A percentile compares a stretch with the other conserved stretches of the same genome.
Evolutionary conservation across 2,329 filamentous ascomycete genomes (phyloP).

Genomic region (Microthyrium microscopicum): DNA sequence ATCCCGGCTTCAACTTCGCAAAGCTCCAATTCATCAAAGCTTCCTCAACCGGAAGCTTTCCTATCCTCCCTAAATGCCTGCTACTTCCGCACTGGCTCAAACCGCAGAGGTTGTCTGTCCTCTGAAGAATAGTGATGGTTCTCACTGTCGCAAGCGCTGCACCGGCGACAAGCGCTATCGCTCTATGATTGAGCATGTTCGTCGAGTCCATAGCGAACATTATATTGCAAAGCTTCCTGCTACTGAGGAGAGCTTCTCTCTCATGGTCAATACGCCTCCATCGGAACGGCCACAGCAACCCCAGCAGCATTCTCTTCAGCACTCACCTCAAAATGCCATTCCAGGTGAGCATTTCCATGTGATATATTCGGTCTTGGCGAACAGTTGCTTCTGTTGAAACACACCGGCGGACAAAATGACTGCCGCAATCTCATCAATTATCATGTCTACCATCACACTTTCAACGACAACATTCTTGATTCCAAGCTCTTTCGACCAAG

Average conservation of each 20-base stretch:
- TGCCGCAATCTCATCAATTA: no score
- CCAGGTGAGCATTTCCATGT: slow-evolving; percentile 4
- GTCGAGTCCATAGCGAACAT: slow-evolving; percentile 87
- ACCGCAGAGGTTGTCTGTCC: slow-evolving; percentile 98
- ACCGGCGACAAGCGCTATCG: slow-evolving; percentile 92
- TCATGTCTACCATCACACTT: no score
- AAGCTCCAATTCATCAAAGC: no score
- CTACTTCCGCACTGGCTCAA: no score
- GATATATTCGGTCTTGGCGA: slow-evolving; percentile 9
- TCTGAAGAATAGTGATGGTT: slow-evolving; percentile 87
- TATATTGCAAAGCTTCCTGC: slow-evolving; percentile 97
- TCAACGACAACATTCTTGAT: no score
- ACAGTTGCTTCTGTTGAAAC: no score
- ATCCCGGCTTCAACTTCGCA: no score
- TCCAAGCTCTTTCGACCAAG: no score
- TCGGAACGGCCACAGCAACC: slow-evolving; percentile 47
- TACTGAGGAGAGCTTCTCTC: slow-evolving; percentile 89
- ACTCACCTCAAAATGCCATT: slow-evolving; percentile 11
- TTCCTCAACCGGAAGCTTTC: no score
- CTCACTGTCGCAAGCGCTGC: slow-evolving; percentile 92
- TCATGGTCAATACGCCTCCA: slow-evolving; percentile 88
- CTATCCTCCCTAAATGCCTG: no score
- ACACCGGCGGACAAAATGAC: no score
- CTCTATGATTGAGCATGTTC: slow-evolving; percentile 99
- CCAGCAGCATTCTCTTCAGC: slow-evolving; percentile 25